These are phyloP conservation scores for Fusarium euwallaceae DNA, from an alignment of 2,329 filamentous ascomycete genomes.

Conservation along the genomic window DNA sequence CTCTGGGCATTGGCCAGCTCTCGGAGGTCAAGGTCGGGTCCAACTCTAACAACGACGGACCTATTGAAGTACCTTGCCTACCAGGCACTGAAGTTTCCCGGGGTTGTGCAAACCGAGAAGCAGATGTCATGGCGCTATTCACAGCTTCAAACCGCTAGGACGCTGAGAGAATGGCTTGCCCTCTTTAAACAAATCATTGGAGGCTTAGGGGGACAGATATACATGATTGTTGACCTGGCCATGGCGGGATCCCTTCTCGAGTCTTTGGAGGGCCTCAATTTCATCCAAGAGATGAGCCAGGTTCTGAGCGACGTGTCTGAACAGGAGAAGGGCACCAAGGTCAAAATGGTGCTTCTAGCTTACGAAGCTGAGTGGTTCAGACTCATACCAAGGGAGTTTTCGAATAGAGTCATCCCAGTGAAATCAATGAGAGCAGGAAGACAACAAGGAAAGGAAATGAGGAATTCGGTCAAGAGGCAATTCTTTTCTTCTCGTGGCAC, in stretches of 20 bases:
- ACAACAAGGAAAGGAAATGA: background rate
- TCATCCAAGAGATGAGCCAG: background rate
- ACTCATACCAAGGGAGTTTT: background rate
- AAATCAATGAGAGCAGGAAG: background rate
- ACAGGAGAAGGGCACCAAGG: rapidly evolving
- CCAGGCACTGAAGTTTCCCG: background rate
- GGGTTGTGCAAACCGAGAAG: background rate
- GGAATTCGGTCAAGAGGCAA: background rate
- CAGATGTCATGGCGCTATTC: conserved; percentile 1
- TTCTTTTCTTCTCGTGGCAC: background rate
- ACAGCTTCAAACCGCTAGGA: background rate
- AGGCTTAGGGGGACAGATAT: background rate
- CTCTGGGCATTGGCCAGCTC: conserved; percentile 10
- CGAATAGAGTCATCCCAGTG: background rate
- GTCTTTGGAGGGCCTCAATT: background rate
- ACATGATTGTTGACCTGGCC: conserved; percentile 18
- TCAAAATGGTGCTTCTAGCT: conserved; percentile 2
- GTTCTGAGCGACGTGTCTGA: rapidly evolving
- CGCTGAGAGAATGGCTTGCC: background rate
- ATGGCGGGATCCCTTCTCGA: background rate
- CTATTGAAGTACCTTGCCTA: conserved; percentile 16
- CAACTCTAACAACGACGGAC: background rate
- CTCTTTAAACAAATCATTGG: background rate
- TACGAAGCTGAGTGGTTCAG: conserved; percentile 6
- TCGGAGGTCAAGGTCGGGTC: background rate